These are phyloP conservation scores for Lojkania enalia DNA, from an alignment of 2,329 filamentous ascomycete species.

Conservation along the genomic window DNA sequence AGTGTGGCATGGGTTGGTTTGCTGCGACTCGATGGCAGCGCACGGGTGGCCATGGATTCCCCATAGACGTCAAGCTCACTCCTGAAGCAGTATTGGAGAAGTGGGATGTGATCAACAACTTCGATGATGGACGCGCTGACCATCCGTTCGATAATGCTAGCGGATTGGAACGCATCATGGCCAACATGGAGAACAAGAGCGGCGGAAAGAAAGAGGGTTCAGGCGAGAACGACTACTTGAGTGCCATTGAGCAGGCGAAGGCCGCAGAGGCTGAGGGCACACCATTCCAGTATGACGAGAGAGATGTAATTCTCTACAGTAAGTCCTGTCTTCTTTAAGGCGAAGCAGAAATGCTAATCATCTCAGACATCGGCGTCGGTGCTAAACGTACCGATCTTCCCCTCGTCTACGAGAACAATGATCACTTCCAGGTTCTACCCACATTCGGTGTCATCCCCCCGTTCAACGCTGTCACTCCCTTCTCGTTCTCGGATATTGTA, in stretches of 20 bases:
- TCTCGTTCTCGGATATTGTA: slow-evolving; percentile 77
- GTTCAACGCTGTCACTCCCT: slow-evolving; percentile 82
- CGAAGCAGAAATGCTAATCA: slow-evolving; percentile 21
- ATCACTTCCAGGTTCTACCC: slow-evolving; percentile 90
- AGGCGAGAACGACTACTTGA: slow-evolving; percentile 68
- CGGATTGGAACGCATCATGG: slow-evolving; percentile 77
- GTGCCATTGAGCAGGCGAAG: slow-evolving; percentile 76
- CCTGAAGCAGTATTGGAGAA: slow-evolving; percentile 77
- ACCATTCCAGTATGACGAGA: slow-evolving; percentile 80
- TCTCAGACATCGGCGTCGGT: slow-evolving; percentile 76
- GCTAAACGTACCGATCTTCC: slow-evolving; percentile 87
- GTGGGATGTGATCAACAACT: slow-evolving; percentile 73
- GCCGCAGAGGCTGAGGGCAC: slow-evolving; percentile 71
- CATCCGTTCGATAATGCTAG: slow-evolving; percentile 79
- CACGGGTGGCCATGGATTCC: slow-evolving; percentile 86
- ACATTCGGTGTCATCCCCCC: slow-evolving; percentile 97
- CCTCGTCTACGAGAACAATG: slow-evolving; percentile 86
- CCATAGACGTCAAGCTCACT: slow-evolving; percentile 73
- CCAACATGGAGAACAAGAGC: slow-evolving; percentile 80
- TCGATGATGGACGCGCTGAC: slow-evolving; percentile 85
- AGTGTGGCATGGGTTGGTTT: slow-evolving; percentile 93
- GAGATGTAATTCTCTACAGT: slow-evolving; percentile 89
- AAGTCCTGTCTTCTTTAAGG: slow-evolving; percentile 18
- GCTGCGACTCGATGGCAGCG: slow-evolving; percentile 94
- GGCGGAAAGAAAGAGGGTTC: slow-evolving; percentile 46